Base-by-base conservation (phyloP, 768 basidiomycete species). In the Lactarius deliciosus region DNA sequence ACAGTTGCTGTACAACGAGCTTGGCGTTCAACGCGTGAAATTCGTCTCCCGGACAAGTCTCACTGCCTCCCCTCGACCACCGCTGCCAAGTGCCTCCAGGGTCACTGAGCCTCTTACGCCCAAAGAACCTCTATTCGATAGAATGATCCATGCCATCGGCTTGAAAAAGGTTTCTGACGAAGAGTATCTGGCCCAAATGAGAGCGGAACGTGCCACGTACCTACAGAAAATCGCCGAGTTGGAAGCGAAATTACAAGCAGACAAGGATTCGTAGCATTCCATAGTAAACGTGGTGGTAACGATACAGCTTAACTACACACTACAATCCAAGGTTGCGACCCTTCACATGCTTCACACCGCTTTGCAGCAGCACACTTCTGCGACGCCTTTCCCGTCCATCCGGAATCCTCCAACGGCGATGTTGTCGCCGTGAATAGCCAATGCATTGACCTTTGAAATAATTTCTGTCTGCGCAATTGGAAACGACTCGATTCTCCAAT, bases 1-100 rank as follows among this genome's bases (percentile, higher is more conserved):
- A 13, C 94, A 96, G 74, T 80, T 85, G 68, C 79, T 79, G 13
- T 86, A 82, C 76, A 96, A 95, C 72, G 88, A 92, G 73, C 64
- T 86, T n/a, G 77, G 77, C 50, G 77, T 93, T 32, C 73, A 79
- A 60, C 81, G 92, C 65, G 77, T 94, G 64, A 82, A 82, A 74
- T 84, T 85, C 64, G 72, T 88, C 55, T 82, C 83, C 41, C 76
- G 75, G 58, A 72, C 76, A n/a, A 66, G 72, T 34, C 57, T 16
- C 28, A 53, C 66, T 36, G 38, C 65, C 5, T 62, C 22, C 10
- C 34, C 45, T 4, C 69, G 20, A 45, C 50, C 32, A 11, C 40
- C 43, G 50, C 30, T 63, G 0, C n/a, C 58, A 18, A 60, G 20
- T 34, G 25, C 32, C 30, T 38, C 57, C 18, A 40, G 1, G 30